A percentile compares a stretch with the other conserved stretches of the same genome.
Conservation (phyloP, 1,284 basidiomycete species). For the Rhodotorula sp. region DNA sequence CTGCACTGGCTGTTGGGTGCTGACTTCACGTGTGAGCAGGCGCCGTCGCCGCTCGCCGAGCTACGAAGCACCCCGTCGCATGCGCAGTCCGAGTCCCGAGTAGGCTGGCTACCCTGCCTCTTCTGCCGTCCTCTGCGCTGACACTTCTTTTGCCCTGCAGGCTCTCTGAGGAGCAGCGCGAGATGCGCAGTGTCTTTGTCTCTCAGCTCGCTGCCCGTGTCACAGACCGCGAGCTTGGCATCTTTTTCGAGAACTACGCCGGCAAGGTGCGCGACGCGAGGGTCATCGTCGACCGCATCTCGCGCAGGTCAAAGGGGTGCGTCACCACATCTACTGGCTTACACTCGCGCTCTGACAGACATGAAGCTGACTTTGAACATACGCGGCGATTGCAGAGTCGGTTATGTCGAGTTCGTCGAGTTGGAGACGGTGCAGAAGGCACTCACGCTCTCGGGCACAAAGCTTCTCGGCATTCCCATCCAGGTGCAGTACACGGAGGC, state of each 20-base stretch:
- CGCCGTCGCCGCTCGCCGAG: conserved; percentile 34
- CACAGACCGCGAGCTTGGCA: conserved; percentile 91
- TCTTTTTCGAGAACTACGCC: conserved; percentile 90
- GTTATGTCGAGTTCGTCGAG: conserved; percentile 92
- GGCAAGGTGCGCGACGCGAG: conserved; percentile 89
- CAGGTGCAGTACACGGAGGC: conserved; percentile 95
- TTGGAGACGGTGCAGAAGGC: conserved; percentile 90
- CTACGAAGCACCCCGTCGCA: conserved; percentile 25
- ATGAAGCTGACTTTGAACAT: conserved; percentile 1
- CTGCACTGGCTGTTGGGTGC: background rate
- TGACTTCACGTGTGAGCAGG: background rate
- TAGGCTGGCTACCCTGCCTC: conserved; percentile 1
- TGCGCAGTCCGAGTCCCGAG: conserved; percentile 30
- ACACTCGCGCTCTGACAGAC: background rate
- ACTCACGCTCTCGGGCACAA: conserved; percentile 81
- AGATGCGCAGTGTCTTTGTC: conserved; percentile 87
- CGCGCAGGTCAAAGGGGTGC: conserved; percentile 92
- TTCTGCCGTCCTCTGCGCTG: too few species aligned
- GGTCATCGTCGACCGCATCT: conserved; percentile 90
- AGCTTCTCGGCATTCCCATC: conserved; percentile 97
- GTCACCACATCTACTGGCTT: conserved; percentile 41
- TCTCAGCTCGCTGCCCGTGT: conserved; percentile 94
- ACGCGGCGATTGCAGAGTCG: conserved; percentile 62
- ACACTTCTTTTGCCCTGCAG: background rate
- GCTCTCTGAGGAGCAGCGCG: conserved; percentile 39